These are phyloP conservation scores for Epichloe glyceriae DNA, from an alignment of 2,329 filamentous ascomycete species.

Conservation along the genomic window DNA sequence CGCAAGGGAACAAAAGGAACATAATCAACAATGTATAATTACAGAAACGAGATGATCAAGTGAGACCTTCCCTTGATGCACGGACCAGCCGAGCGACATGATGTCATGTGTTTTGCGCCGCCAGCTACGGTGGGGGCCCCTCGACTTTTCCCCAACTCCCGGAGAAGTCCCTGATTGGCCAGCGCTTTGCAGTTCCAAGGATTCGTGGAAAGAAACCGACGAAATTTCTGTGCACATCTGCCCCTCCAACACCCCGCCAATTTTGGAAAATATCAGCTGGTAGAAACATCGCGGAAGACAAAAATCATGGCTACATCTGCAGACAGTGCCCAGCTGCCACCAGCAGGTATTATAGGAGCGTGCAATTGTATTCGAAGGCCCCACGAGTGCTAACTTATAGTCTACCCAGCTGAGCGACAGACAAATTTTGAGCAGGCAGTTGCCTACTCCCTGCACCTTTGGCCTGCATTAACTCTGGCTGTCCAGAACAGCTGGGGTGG, in stretches of 20 bases:
- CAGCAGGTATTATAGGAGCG: conserved; percentile 13
- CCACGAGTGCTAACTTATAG: background rate
- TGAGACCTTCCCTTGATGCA: background rate
- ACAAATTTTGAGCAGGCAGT: conserved; percentile 74
- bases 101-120: background rate
- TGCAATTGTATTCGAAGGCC: background rate
- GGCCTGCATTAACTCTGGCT: conserved; percentile 78
- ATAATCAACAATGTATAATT: background rate
- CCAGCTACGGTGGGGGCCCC: background rate
- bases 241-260: conserved; percentile 20
- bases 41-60: background rate
- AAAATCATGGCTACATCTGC: conserved; percentile 17
- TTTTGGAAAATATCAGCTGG: background rate
- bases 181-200: background rate
- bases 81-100: background rate
- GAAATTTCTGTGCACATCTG: conserved; percentile 14
- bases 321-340: conserved; percentile 17
- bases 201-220: background rate
- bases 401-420: conserved; percentile 37
- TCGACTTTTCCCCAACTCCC: too few species aligned
- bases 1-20: background rate
- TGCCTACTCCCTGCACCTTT: conserved; percentile 72
- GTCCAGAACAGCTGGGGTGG: conserved; percentile 84
- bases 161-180: background rate
- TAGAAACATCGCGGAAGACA: conserved; percentile 3